Percentiles rank a stretch among this genome's conserved stretches.
Conservation (phyloP, 176 grass and related monocot genomes). For the Phoenix roebelenii region DNA sequence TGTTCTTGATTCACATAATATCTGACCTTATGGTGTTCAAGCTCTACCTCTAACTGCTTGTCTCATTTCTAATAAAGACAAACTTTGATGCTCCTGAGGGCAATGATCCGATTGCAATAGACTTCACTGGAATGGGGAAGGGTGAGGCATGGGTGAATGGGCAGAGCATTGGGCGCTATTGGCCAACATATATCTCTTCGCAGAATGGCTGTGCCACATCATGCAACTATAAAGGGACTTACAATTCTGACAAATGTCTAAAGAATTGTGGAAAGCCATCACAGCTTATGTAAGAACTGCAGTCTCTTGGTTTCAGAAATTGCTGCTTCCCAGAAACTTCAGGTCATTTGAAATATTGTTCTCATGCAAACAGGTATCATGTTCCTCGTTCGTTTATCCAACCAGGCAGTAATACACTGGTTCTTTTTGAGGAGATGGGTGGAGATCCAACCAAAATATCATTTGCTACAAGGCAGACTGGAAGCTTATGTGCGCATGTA, state of each 20-base stretch:
- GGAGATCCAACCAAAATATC: constrained; percentile 80
- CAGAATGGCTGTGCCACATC: constrained; percentile 51
- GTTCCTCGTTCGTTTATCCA: constrained; percentile 66
- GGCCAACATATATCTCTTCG: constrained; percentile 64
- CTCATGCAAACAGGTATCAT: constrained; percentile 63
- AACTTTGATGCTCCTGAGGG: constrained; percentile 63
- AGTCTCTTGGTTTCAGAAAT: background rate
- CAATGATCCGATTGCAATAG: constrained; percentile 76
- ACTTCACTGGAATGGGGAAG: constrained; percentile 92
- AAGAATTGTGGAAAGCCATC: constrained; percentile 96
- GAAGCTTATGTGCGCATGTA: constrained; percentile 57
- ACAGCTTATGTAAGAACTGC: constrained; percentile 55
- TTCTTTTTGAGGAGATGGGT: constrained; percentile 86
- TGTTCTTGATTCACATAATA: no score
- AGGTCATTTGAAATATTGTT: background rate
- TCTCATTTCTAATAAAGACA: constrained; percentile 34
- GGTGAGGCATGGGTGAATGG: constrained; percentile 95
- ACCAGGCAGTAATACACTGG: constrained; percentile 65
- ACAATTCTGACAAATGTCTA: constrained; percentile 54
- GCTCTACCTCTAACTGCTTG: no score
- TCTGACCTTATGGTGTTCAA: no score
- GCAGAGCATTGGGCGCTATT: constrained; percentile 92
- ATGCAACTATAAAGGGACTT: constrained; percentile 77
- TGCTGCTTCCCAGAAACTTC: background rate
- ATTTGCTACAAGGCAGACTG: constrained; percentile 46